Evolutionary conservation across 1,284 basidiomycete genomes (phyloP).

Genomic region (Heterobasidion occidentale): DNA sequence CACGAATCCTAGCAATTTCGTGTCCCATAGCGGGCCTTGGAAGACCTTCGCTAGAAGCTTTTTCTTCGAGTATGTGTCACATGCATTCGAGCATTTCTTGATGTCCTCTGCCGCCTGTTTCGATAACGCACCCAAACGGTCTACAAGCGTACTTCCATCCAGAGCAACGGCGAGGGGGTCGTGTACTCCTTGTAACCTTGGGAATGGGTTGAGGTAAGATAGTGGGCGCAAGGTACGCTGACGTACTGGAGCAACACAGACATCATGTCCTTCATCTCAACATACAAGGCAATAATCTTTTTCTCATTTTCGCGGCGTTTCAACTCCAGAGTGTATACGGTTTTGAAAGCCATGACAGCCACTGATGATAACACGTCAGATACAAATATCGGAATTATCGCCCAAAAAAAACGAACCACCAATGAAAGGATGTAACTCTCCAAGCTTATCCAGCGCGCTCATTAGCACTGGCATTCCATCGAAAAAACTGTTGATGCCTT

Average conservation of each 20-base stretch:
- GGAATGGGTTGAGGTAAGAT: neutral
- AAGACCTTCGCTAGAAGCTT: conserved; percentile 27
- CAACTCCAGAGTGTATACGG: conserved; percentile 30
- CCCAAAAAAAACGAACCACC: neutral
- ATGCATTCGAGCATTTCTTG: conserved; percentile 21
- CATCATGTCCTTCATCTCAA: conserved; percentile 40
- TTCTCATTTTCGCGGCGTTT: conserved; percentile 34
- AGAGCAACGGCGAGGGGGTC: conserved; percentile 13
- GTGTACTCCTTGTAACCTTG: conserved; percentile 13
- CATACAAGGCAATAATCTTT: conserved; percentile 30
- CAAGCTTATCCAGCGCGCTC: neutral
- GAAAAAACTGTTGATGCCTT: neutral
- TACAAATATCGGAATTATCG: neutral
- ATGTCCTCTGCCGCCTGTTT: conserved; percentile 20
- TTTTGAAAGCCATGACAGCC: conserved; percentile 35
- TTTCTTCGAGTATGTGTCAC: conserved; percentile 25
- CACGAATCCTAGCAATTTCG: conserved; percentile 24
- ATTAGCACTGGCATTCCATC: conserved; percentile 3
- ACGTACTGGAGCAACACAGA: conserved; percentile 31
- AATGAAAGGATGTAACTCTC: neutral
- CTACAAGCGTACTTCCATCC: conserved; percentile 15
- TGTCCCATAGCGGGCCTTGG: conserved; percentile 28
- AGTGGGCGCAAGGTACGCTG: neutral
- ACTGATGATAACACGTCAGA: conserved; percentile 17
- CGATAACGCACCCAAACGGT: conserved; percentile 13